These are phyloP conservation scores for Pogostemon cablin DNA, from an alignment of 257 asterid species.

Conservation along the genomic window DNA sequence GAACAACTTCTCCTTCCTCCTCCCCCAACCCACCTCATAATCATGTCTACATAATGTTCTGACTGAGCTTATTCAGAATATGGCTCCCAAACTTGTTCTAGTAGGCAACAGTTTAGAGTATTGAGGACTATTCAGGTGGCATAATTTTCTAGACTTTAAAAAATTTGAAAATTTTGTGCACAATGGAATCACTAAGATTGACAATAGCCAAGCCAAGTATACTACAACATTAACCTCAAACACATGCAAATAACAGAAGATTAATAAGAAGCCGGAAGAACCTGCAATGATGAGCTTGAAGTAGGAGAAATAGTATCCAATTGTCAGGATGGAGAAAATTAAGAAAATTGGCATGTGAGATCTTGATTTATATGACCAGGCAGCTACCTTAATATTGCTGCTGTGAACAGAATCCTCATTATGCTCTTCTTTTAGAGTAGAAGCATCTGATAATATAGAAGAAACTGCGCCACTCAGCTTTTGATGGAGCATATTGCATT, in stretches of 20 bases:
- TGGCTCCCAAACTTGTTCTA: no score
- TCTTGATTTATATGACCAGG: conserved; percentile 61
- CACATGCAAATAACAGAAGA: conserved; percentile 25
- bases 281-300: conserved; percentile 43
- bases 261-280: conserved; percentile 37
- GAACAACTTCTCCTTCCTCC: no score
- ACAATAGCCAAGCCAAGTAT: not conserved
- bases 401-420: conserved; percentile 34
- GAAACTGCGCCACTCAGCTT: conserved; percentile 61
- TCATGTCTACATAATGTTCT: no score
- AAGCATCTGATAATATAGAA: conserved; percentile 47
- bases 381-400: conserved; percentile 85
- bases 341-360: conserved; percentile 55
- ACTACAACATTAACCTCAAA: conserved; percentile 3
- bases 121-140: no score
- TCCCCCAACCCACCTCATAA: no score
- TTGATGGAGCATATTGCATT: conserved; percentile 58
- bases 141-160: no score
- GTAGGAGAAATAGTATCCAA: conserved; percentile 62
- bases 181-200: not conserved
- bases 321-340: conserved; percentile 52
- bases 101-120: no score
- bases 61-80: no score
- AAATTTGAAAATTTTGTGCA: not conserved
- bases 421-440: conserved; percentile 36